Percentiles rank a stretch among this genome's conserved stretches.
Conservation (phyloP, 2,329 filamentous ascomycete species). For the Chrysoporthe deuterocubensis region DNA sequence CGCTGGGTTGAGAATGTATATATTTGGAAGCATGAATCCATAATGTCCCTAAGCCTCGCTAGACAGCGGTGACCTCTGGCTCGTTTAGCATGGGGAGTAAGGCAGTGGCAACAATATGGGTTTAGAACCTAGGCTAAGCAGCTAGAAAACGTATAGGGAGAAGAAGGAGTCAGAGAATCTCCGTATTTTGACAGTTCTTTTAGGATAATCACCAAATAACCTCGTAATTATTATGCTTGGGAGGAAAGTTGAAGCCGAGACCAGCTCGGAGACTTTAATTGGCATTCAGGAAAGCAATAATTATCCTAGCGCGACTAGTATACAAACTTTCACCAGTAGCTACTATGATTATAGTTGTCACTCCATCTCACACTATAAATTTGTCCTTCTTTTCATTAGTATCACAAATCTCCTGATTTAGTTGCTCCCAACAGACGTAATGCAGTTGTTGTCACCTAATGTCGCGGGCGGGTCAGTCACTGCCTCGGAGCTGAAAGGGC, state of each 20-base stretch:
- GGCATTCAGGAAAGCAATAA: neutral
- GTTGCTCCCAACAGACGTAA: neutral
- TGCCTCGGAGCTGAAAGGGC: neutral
- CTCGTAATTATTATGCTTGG: neutral
- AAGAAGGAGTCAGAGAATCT: too few relatives aligned
- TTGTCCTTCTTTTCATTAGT: too few relatives aligned
- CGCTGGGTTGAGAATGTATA: neutral
- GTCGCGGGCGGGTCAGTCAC: neutral
- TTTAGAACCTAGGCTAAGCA: neutral
- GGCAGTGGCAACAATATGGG: neutral
- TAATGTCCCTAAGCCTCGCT: too few relatives aligned
- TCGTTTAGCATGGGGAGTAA: too few relatives aligned
- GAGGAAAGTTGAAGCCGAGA: neutral
- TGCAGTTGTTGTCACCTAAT: slow-evolving; percentile 1
- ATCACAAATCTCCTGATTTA: neutral
- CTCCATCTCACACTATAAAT: too few relatives aligned
- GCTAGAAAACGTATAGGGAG: neutral
- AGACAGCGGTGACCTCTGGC: too few relatives aligned
- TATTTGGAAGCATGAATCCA: neutral
- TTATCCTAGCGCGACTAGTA: neutral
- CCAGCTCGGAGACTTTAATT: neutral
- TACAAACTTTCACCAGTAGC: neutral
- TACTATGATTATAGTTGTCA: neutral
- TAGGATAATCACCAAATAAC: neutral
- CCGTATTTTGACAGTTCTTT: neutral